Evolutionary conservation across 176 grass and related monocot genomes (phyloP).

Genomic region (Oryza australiensis): DNA sequence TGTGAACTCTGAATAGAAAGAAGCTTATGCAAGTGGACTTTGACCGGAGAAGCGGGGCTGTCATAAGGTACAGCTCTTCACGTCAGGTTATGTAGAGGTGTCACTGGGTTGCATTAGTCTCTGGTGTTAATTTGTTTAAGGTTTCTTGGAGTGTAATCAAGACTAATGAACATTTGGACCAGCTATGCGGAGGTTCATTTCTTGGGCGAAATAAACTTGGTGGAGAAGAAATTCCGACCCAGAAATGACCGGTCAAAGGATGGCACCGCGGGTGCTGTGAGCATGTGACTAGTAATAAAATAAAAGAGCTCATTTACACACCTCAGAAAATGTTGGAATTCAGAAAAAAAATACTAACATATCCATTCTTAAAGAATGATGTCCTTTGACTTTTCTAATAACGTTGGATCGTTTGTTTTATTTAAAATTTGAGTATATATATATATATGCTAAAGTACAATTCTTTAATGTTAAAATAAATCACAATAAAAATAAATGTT

Average conservation of each 20-base stretch:
- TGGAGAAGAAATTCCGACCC: conserved; percentile 12
- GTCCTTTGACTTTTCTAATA: too few species aligned
- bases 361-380: too few species aligned
- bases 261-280: neutral
- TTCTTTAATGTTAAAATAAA: too few species aligned
- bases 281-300: neutral
- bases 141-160: conserved; percentile 21
- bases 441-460: too few species aligned
- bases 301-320: neutral
- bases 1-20: neutral
- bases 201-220: conserved; percentile 10
- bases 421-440: too few species aligned
- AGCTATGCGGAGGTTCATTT: neutral
- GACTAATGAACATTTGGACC: neutral
- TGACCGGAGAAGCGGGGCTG: conserved; percentile 1
- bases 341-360: neutral
- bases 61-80: neutral
- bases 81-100: conserved; percentile 19
- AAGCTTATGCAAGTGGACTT: conserved; percentile 13
- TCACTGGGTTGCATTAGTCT: neutral
- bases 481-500: too few species aligned
- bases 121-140: conserved; percentile 6
- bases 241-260: neutral
- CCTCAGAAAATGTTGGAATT: neutral
- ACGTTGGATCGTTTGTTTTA: too few species aligned